phyloP scores from a whole-genome alignment of 116 monocot genomes.

The Papilionanthe hybrid region DNA sequence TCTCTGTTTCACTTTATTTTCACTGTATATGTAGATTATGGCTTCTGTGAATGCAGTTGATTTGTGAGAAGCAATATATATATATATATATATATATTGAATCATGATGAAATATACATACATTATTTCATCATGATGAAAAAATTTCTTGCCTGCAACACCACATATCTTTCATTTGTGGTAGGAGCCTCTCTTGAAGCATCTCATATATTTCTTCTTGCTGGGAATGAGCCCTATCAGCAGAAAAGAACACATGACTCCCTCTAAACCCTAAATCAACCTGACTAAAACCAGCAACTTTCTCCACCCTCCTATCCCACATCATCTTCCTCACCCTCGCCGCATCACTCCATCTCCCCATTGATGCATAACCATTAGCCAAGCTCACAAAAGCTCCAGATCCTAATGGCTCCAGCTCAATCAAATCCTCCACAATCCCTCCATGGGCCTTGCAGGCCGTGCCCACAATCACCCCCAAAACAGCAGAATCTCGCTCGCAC shows the following conservation, averaged over 20 bases:
- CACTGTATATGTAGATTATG: too few relatives aligned
- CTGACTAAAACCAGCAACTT: conserved; percentile 32
- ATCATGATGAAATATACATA: too few relatives aligned
- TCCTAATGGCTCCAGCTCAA: conserved; percentile 15
- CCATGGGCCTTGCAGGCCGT: conserved; percentile 25
- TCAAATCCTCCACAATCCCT: conserved; percentile 32
- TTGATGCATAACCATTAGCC: conserved; percentile 33
- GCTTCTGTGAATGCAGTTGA: not conserved
- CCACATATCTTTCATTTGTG: conserved; percentile 31
- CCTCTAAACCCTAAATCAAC: conserved; percentile 28
- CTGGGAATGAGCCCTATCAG: conserved; percentile 28
- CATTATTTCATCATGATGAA: too few relatives aligned
- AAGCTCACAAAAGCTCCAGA: conserved; percentile 26
- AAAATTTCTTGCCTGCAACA: not conserved
- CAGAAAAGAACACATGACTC: conserved; percentile 36
- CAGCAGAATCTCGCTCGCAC: conserved; percentile 20
- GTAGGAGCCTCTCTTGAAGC: conserved; percentile 36
- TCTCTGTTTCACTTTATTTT: too few relatives aligned
- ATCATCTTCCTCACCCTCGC: conserved; percentile 39
- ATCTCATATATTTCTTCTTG: conserved; percentile 30
- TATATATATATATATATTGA: too few relatives aligned
- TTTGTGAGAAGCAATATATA: not conserved
- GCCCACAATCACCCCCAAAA: conserved; percentile 33
- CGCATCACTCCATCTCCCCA: conserved; percentile 27
- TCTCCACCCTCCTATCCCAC: conserved; percentile 41